phyloP scores from a whole-genome alignment of 2,329 filamentous ascomycete species.

The Alternaria burnsii region DNA sequence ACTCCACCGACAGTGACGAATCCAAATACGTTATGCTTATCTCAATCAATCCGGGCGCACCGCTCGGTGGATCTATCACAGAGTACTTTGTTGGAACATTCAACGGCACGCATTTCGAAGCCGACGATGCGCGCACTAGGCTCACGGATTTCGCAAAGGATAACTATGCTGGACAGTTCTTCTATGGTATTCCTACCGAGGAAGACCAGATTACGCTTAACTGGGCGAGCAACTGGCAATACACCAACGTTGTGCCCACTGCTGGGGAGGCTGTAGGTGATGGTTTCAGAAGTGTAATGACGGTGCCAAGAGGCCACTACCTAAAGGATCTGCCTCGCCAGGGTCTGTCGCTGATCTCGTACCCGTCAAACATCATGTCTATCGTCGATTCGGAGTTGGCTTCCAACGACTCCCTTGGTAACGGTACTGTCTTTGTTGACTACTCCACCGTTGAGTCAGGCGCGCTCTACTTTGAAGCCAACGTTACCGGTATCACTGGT shows the following conservation, averaged over 20 bases:
- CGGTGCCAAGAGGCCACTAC: conserved; percentile 61
- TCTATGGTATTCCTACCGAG: conserved; percentile 53
- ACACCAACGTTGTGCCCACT: conserved; percentile 63
- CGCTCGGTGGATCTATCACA: conserved; percentile 63
- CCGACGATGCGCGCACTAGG: conserved; percentile 54
- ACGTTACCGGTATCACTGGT: conserved; percentile 57
- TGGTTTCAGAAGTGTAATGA: conserved; percentile 63
- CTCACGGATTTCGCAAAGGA: conserved; percentile 61
- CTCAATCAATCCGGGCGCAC: conserved; percentile 66
- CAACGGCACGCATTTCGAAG: conserved; percentile 69
- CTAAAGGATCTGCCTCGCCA: conserved; percentile 61
- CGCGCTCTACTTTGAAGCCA: conserved; percentile 64
- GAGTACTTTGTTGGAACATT: conserved; percentile 68
- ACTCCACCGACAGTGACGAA: conserved; percentile 44
- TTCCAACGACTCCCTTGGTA: conserved; percentile 55
- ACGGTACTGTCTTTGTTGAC: conserved; percentile 60
- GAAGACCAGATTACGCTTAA: conserved; percentile 59
- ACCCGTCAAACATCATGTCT: conserved; percentile 60
- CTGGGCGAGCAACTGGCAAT: conserved; percentile 70
- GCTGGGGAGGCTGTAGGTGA: conserved; percentile 55
- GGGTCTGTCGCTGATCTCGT: conserved; percentile 62
- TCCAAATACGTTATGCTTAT: conserved; percentile 58
- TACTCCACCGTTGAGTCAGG: conserved; percentile 61
- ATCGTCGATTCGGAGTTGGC: conserved; percentile 59
- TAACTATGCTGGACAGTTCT: conserved; percentile 67